A percentile compares a stretch with the other conserved stretches of the same genome.
phyloP scores from a whole-genome alignment of 805 yeast species.

The Candida incommunis region DNA sequence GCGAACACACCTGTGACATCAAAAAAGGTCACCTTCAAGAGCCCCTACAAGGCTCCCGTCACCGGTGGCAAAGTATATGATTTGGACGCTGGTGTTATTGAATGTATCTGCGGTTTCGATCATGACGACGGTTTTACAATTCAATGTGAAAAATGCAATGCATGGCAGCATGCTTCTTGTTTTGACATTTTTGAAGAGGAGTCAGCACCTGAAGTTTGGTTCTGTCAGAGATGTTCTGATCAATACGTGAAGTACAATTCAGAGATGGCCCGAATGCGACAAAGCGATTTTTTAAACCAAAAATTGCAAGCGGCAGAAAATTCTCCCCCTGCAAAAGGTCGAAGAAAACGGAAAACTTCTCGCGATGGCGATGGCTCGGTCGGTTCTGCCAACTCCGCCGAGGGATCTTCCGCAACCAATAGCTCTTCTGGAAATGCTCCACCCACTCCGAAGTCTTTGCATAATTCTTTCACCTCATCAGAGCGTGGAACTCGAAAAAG shows the following conservation, averaged over 20 bases:
- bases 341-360: constrained; percentile 2
- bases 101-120: constrained; percentile 76
- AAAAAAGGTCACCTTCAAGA: constrained; percentile 1
- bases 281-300: constrained; percentile 14
- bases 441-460: constrained; percentile 2
- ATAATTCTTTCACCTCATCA: neutral
- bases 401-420: neutral
- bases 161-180: constrained; percentile 95
- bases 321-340: constrained; percentile 6
- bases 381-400: constrained; percentile 4
- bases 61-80: constrained; percentile 12
- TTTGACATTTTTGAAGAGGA: constrained; percentile 60
- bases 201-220: constrained; percentile 70
- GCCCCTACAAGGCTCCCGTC: neutral
- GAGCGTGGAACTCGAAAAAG: constrained; percentile 3
- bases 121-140: constrained; percentile 94
- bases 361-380: neutral
- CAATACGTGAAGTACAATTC: constrained; percentile 26
- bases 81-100: constrained; percentile 64
- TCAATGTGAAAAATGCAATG: constrained; percentile 80
- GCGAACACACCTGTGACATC: too few species aligned
- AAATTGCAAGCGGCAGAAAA: constrained; percentile 6
- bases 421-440: constrained; percentile 2
- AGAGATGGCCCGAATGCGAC: constrained; percentile 29
- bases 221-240: constrained; percentile 66